Evolutionary conservation across 1,284 basidiomycete genomes (phyloP).

Genomic region (Stereum hirsutum): DNA sequence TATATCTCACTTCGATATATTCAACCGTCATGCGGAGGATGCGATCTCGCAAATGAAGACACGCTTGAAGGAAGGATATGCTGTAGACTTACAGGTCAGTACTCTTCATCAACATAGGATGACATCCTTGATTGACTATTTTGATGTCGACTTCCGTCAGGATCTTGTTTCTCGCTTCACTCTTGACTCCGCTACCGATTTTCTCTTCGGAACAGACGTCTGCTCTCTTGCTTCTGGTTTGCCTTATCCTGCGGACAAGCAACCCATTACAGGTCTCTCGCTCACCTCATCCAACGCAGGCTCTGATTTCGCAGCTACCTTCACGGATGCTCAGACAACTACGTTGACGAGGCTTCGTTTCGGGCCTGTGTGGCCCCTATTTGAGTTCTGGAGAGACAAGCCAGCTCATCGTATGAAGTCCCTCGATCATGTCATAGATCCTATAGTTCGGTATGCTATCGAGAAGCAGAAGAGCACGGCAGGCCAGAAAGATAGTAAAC

Average conservation of each 20-base stretch:
- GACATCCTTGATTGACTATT: too few relatives aligned
- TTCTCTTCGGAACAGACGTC: background rate
- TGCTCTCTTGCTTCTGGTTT: background rate
- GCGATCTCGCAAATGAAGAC: conserved; percentile 13
- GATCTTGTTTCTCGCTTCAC: conserved; percentile 1
- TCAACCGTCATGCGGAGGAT: conserved; percentile 13
- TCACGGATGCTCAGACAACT: conserved; percentile 10
- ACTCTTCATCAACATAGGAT: background rate
- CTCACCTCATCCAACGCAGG: background rate
- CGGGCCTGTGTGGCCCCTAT: conserved; percentile 16
- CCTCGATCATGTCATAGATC: conserved; percentile 31
- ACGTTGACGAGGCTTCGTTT: conserved; percentile 20
- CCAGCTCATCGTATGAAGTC: conserved; percentile 25
- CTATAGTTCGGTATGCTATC: conserved; percentile 30
- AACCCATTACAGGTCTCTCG: background rate
- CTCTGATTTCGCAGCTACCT: conserved; percentile 31
- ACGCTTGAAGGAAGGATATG: conserved; percentile 11
- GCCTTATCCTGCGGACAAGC: background rate
- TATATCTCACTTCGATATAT: conserved; percentile 16
- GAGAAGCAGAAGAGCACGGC: conserved; percentile 13
- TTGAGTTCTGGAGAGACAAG: conserved; percentile 31
- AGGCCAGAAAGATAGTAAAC: background rate
- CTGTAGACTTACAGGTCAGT: conserved; percentile 16
- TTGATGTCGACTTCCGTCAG: background rate
- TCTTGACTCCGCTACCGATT: background rate